A percentile compares a stretch with the other conserved stretches of the same genome.
Conservation (phyloP, 2,329 filamentous ascomycete genomes). For the Colletotrichum sublineola region DNA sequence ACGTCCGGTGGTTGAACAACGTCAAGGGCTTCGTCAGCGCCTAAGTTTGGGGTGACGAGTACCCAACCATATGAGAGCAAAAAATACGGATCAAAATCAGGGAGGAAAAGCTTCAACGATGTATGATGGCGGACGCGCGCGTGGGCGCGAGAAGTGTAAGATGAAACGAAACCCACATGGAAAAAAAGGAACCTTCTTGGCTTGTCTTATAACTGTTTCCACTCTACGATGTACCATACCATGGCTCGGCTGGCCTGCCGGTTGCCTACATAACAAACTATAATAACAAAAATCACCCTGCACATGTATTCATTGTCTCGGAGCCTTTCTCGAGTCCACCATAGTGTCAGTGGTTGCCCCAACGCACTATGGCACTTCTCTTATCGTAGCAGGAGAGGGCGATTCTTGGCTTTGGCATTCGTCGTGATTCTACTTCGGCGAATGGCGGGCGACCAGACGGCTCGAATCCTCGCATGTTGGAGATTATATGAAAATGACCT, state of each 20-base stretch:
- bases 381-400: no score
- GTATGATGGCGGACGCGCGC: conserved; percentile 34
- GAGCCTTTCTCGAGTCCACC: no score
- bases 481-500: no score
- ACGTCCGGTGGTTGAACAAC: conserved; percentile 88
- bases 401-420: no score
- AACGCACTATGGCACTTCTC: background rate
- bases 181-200: conserved; percentile 36
- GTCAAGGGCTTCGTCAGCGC: conserved; percentile 88
- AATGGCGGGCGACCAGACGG: no score
- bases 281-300: conserved; percentile 34
- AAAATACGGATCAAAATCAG: conserved; percentile 11
- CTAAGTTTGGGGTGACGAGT: conserved; percentile 54
- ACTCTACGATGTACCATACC: conserved; percentile 44
- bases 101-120: conserved; percentile 32
- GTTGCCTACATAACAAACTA: conserved; percentile 30
- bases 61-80: background rate
- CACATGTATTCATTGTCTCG: background rate
- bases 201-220: conserved; percentile 42
- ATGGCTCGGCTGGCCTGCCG: conserved; percentile 33
- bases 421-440: no score
- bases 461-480: no score
- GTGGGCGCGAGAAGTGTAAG: conserved; percentile 33
- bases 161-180: conserved; percentile 30
- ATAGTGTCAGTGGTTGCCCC: background rate